Conservation (phyloP, 257 asterid genomes). For the Haberlea rhodopensis region DNA sequence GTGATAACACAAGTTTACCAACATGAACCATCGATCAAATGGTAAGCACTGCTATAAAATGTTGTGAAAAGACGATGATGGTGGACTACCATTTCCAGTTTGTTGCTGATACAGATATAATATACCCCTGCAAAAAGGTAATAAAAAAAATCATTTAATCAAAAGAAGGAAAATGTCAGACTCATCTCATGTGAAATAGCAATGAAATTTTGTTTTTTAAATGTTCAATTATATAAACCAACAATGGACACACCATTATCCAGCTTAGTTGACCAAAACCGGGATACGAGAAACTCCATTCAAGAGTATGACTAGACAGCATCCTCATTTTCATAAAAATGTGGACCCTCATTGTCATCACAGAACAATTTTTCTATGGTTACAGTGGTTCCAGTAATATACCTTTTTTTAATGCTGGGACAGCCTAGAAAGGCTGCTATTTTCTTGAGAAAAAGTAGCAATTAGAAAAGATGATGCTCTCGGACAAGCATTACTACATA, state of each 20-base stretch:
- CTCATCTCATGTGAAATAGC: constrained; percentile 1
- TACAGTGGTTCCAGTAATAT: background rate
- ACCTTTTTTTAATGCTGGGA: background rate
- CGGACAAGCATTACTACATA: background rate
- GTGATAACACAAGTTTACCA: background rate
- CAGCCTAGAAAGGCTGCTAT: background rate
- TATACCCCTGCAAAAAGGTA: constrained; percentile 63
- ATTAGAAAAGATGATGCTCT: background rate
- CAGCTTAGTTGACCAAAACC: background rate
- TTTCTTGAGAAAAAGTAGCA: background rate
- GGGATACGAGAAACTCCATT: background rate
- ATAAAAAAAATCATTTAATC: constrained; percentile 26
- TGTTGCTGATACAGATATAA: constrained; percentile 63
- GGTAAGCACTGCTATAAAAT: background rate
- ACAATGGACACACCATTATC: background rate
- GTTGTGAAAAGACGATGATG: constrained; percentile 9
- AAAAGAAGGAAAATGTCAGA: constrained; percentile 17
- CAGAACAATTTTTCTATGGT: background rate
- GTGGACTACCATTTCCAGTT: constrained; percentile 73
- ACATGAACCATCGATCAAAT: background rate
- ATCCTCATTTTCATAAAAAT: background rate
- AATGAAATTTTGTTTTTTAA: background rate
- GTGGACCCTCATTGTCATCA: background rate
- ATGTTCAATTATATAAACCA: too few species aligned
- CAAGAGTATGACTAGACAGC: background rate